Evolutionary conservation across 345 rosid species (phyloP), one percentile per base, ranked within the genome.

Genomic region (Dipteronia dyeriana): DNA sequence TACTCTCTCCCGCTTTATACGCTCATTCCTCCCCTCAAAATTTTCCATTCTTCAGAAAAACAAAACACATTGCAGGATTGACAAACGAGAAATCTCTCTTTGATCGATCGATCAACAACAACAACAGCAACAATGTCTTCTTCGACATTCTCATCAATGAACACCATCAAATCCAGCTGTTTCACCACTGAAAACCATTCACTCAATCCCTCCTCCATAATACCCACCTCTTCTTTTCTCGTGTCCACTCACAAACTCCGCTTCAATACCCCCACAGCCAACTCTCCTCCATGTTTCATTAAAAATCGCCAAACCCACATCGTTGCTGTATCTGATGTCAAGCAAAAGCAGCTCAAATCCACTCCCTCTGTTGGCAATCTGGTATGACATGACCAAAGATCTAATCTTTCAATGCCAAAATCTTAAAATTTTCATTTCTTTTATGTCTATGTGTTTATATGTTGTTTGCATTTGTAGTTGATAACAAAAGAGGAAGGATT

Each of bases 401-500:
- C 41, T 14, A 20, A 66, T n/a, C 26, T 74, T 73, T 60, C 53
- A 59, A 14, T 29, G 29, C 38, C 51, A 60, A 60, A 31, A 16
- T 54, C 7, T 39, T 3, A n/a, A 9, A 0, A 19, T 64, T 63
- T 63, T 7, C 17, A 5, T 41, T 57, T 7, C 3, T 23, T 61
- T 22, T 53, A 7, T 4, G 7, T 13, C 12, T 17, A 3, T 31
- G 3, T 66, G 38, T 34, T 31, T 31, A 31, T 68, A 7, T 73
- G 34, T 31, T 31, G 34, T 45, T 77, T 74, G 19, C 74, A 56
- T 66, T 25, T 70, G 22, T 78, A 86, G 90, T 77, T 84, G 83
- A 84, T 89, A 23, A 84, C 92, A 2, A 87, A 86, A 79, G 89
- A 83, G 78, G 90, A 89, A 68, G 90, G 89, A 0, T 75, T 89